Conservation (phyloP, 2,329 filamentous ascomycete genomes). For the Xylariaceae sp. region DNA sequence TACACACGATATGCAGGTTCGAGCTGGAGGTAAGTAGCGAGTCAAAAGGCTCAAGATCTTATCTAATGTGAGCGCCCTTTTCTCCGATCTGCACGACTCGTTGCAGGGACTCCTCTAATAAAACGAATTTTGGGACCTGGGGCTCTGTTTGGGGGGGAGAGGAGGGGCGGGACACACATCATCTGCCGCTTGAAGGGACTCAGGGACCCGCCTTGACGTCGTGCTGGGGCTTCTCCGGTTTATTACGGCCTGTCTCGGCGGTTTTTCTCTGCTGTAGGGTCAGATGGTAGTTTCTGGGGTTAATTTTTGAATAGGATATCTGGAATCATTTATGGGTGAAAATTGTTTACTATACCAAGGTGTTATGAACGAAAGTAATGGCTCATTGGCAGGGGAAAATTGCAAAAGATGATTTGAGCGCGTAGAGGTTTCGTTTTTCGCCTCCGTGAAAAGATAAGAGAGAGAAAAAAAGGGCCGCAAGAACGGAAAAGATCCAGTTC, state of each 20-base stretch:
- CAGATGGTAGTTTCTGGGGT: background rate
- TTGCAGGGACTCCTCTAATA: background rate
- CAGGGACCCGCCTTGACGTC: conserved; percentile 2
- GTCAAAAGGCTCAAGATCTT: too few species aligned
- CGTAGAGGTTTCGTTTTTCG: background rate
- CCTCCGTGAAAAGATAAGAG: background rate
- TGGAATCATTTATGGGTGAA: background rate
- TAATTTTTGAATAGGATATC: background rate
- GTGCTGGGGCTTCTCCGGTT: background rate
- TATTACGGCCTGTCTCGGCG: conserved; percentile 20
- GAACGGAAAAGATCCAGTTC: conserved; percentile 18
- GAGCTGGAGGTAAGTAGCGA: too few species aligned
- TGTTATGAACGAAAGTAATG: too few species aligned
- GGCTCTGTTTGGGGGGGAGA: background rate
- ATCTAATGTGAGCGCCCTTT: too few species aligned
- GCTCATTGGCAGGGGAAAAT: too few species aligned
- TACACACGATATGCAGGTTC: too few species aligned
- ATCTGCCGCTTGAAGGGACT: background rate
- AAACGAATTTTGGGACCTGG: background rate
- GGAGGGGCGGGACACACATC: background rate
- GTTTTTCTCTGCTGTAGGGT: background rate
- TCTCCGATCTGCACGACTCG: too few species aligned
- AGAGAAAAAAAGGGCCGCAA: background rate
- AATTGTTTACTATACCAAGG: too few species aligned
- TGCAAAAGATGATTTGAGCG: too few species aligned